Conservation (phyloP, 805 yeast species). For the Candida dajiaensis region DNA sequence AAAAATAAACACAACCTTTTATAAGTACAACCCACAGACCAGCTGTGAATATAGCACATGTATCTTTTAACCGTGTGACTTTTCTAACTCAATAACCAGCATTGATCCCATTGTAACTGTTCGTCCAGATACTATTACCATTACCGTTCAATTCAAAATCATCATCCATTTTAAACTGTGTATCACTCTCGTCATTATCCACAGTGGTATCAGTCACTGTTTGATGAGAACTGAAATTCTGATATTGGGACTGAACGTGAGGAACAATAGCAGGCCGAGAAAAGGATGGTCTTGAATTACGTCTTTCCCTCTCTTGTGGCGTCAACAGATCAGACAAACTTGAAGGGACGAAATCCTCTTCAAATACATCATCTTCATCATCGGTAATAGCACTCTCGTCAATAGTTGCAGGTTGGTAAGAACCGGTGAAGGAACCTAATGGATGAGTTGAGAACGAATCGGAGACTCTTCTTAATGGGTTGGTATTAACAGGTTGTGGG, state of each 20-base stretch:
- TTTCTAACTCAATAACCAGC: background rate
- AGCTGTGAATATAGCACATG: background rate
- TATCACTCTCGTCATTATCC: constrained; percentile 25
- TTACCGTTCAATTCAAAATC: constrained; percentile 4
- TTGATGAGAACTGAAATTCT: background rate
- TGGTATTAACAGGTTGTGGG: background rate
- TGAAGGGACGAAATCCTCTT: constrained; percentile 78
- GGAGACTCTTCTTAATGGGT: background rate
- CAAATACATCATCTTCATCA: constrained; percentile 35
- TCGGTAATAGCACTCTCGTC: constrained; percentile 29
- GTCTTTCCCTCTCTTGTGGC: constrained; percentile 71
- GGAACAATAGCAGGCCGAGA: constrained; percentile 9
- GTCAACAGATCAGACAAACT: constrained; percentile 76
- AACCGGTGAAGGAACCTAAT: background rate
- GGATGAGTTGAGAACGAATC: background rate
- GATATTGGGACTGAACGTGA: background rate
- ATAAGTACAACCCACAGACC: background rate
- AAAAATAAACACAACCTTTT: background rate
- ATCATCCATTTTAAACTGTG: constrained; percentile 33
- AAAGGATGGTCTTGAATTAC: constrained; percentile 48
- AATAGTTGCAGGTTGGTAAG: background rate
- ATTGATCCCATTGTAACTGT: background rate
- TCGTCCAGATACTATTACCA: no score
- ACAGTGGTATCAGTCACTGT: constrained; percentile 4
- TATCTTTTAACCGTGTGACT: background rate